Base-by-base conservation (phyloP, 2,329 filamentous ascomycete species). In the Exutisphaerella laricina region DNA sequence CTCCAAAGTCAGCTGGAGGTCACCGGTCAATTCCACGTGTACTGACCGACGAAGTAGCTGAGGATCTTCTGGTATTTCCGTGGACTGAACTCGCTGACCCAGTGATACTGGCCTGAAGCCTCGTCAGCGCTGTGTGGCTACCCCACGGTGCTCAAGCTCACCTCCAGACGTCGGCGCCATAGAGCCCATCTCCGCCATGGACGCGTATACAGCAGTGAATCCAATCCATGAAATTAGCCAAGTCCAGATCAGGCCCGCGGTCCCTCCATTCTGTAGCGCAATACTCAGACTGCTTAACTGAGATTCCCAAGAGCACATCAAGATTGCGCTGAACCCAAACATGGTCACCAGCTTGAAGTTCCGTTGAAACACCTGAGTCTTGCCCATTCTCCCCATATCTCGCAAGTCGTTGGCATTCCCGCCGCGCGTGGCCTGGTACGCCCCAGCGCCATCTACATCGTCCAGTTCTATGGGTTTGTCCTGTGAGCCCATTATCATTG, bases 101-200 rank as follows among this genome's bases (percentile, higher is more conserved):
- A 48, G 34, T 40, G 32, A 20, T 41, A 45, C 30, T 45, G 43
- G 3, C 43, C 62, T 43, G 38, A 7, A 14, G 30, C 30, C 17
- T 33, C 14, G 10, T n/a, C n/a, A n/a, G n/a, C n/a, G n/a, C n/a
- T n/a, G n/a, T n/a, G n/a, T n/a, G n/a, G n/a, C n/a, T n/a, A n/a
- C n/a, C n/a, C n/a, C n/a, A n/a, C n/a, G n/a, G n/a, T n/a, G n/a
- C n/a, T 8, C 8, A n/a, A 32, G 17, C 25, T 29, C 16, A 17
- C 42, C 42, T 35, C 42, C 64, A 14, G 59, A 58, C 2, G 64
- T 66, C 12, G 64, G 65, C n/a, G 64, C 58, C 66, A 55, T 55
- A 10, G 42, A 48, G 20, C 46, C 47, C 54, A 55, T 52, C 29
- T 63, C 58, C 6, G 58, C 57, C 43, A 62, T 49, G 5, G 53